Conservation (phyloP, 176 grass and related monocot species). For the Oryza meyeriana region DNA sequence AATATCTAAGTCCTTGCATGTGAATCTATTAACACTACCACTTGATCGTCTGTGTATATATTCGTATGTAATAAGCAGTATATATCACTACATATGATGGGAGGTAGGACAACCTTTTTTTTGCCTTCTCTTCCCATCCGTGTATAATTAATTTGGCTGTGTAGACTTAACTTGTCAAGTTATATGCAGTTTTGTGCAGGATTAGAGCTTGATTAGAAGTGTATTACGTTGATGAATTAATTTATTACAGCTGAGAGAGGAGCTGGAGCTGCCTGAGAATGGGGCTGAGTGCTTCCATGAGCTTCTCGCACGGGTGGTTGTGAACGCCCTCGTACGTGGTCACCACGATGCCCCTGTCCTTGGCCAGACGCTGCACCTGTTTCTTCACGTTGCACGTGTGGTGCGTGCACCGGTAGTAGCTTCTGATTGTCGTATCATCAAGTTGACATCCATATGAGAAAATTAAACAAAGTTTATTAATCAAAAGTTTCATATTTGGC, state of each 20-base stretch:
- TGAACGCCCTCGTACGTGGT: conserved; percentile 68
- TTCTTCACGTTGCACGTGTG: conserved; percentile 68
- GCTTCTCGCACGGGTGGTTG: conserved; percentile 67
- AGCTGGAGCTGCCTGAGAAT: conserved; percentile 60
- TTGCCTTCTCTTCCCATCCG: neutral
- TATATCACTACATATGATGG: neutral
- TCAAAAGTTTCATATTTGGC: neutral
- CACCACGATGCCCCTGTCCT: conserved; percentile 57
- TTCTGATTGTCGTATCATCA: conserved; percentile 26
- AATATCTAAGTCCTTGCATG: neutral
- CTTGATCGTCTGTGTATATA: neutral
- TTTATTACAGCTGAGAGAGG: conserved; percentile 38
- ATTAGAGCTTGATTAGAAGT: neutral
- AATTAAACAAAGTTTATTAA: neutral
- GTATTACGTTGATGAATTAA: neutral
- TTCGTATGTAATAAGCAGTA: neutral
- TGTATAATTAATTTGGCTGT: neutral
- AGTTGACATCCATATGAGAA: neutral
- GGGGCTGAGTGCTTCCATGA: conserved; percentile 51
- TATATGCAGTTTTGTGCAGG: neutral
- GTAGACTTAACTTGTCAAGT: neutral
- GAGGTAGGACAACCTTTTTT: conserved; percentile 5
- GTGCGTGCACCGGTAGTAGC: conserved; percentile 69
- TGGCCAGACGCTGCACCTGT: conserved; percentile 58
- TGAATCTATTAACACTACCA: neutral